phyloP scores from a whole-genome alignment of 306 rosid genomes.

The Medicago lupulina region DNA sequence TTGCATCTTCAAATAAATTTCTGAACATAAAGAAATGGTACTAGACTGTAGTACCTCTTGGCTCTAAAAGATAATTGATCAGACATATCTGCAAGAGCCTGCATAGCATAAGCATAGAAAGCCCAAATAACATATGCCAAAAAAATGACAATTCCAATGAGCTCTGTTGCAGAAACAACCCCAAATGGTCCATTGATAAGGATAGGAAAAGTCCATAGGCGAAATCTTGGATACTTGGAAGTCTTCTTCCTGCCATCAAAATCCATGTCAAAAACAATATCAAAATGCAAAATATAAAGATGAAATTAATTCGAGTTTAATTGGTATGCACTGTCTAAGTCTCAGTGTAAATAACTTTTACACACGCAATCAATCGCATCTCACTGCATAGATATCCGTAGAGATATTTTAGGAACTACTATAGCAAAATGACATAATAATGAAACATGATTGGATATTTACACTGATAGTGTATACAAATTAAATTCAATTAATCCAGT shows the following conservation, averaged over 20 bases:
- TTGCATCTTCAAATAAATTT: conserved; percentile 29
- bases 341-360: not conserved
- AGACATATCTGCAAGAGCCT: conserved; percentile 39
- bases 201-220: conserved; percentile 90
- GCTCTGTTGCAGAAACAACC: conserved; percentile 85
- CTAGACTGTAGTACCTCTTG: conserved; percentile 51
- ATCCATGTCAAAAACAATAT: conserved; percentile 12
- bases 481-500: not conserved
- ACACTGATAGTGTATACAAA: not conserved
- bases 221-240: conserved; percentile 57
- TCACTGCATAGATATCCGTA: too few species aligned
- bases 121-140: conserved; percentile 70
- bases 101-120: conserved; percentile 55
- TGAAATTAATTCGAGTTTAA: not conserved
- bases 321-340: not conserved
- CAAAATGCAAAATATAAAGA: not conserved
- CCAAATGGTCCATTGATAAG: conserved; percentile 86
- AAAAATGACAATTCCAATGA: conserved; percentile 75
- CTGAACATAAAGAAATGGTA: conserved; percentile 16
- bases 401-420: not conserved
- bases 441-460: not conserved
- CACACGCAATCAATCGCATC: not conserved
- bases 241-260: conserved; percentile 59
- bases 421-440: not conserved
- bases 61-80: conserved; percentile 30